These are phyloP conservation scores for Pythium monospermum DNA, from an alignment of 352 stramenopile genomes.

Conservation along the genomic window DNA sequence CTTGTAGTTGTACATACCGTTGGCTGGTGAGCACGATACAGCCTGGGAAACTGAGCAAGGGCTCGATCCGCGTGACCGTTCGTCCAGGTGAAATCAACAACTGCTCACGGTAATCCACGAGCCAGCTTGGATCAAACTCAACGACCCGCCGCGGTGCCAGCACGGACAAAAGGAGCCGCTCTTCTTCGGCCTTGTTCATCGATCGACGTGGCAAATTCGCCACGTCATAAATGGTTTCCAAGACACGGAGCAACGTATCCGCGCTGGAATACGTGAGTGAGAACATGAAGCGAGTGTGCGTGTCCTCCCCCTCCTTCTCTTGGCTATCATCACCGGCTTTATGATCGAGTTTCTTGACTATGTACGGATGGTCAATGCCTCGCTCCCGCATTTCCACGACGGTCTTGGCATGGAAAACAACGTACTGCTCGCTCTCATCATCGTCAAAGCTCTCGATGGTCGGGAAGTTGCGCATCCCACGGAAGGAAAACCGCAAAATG, in stretches of 20 bases:
- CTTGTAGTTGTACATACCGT: too few species aligned
- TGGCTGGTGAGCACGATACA: conserved; percentile 91
- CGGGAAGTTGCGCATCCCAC: conserved; percentile 66
- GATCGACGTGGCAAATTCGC: conserved; percentile 55
- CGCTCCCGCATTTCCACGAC: conserved; percentile 87
- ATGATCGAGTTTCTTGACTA: conserved; percentile 43
- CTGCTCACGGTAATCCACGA: conserved; percentile 89
- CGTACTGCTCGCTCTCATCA: conserved; percentile 35
- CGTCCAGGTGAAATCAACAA: conserved; percentile 69
- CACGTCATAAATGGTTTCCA: conserved; percentile 63
- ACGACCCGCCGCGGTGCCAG: conserved; percentile 61
- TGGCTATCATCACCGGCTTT: conserved; percentile 5
- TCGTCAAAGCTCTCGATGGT: conserved; percentile 51
- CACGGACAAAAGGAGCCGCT: conserved; percentile 68
- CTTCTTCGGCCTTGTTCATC: conserved; percentile 86
- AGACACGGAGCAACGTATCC: conserved; percentile 68
- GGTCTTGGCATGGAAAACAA: conserved; percentile 54
- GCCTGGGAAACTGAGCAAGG: conserved; percentile 88
- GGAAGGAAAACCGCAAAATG: conserved; percentile 86
- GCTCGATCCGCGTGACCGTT: conserved; percentile 85
- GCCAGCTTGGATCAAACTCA: conserved; percentile 83
- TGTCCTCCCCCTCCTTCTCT: too few species aligned
- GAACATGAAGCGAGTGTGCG: conserved; percentile 68
- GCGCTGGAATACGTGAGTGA: conserved; percentile 80
- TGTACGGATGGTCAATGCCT: conserved; percentile 78